Base-by-base conservation (phyloP, 805 yeast species). In the Zygosaccharomyces bisporus region DNA sequence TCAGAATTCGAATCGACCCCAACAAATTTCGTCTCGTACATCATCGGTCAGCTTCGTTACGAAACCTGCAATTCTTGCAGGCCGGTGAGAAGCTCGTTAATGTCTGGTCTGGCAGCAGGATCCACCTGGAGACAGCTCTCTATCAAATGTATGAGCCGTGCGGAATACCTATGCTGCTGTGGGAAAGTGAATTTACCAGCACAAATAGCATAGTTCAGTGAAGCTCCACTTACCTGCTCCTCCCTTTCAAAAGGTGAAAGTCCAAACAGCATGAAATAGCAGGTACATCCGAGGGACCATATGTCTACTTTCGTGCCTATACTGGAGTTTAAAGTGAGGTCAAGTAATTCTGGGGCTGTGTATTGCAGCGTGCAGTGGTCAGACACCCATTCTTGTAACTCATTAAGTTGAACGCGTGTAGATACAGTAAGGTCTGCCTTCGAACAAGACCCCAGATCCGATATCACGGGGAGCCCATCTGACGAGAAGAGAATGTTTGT, bases 211-310 rank as follows among this genome's bases (percentile, higher is more conserved):
- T 88, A 70, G 40, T 74, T 79, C 52, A 89, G 70, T 52, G 83
- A 85, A 4, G 95, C 96, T 12, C 97, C 97, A 46, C 80, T 78
- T 32, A 83, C 81, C 35, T 77, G 73, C 56, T 87, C 93, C 60
- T 85, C 81, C 58, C 86, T 74, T 60, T 89, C 96, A 62, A 90
- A 90, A 1, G 98, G 98, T 3, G 95, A 85, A 23, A 73, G 73
- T 0, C 84, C 83, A 66, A 85, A 90, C 63, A 91, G 72, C 52
- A 86, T 66, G 1, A 89, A 79, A 63, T 86, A 90, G 13, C 88
- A 61, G 1, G 88, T 71, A 58, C 96, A 88, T 0, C 98, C 98
- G 21, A 90, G 64, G 3, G 95, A 83, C 98, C 98, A 90, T 19
- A 91, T 78, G 63, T 90, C 98, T 3, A 85, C 81, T 47, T 77